Evolutionary conservation across 1,139 yeast genomes (phyloP).

Genomic region (Geotrichum restrictum): DNA sequence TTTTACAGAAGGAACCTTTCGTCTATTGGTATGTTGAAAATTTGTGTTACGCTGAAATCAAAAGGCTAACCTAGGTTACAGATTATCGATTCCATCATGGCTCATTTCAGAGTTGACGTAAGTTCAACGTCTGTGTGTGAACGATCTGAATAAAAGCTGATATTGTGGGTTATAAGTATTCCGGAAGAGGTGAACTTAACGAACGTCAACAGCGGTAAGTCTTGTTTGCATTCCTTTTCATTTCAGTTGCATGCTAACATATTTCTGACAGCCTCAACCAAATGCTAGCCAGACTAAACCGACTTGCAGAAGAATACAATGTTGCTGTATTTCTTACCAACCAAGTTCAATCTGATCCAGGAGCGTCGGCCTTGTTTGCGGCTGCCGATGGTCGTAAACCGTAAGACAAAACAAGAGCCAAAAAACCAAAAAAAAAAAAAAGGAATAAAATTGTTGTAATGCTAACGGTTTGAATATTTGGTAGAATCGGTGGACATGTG

Average conservation of each 20-base stretch:
- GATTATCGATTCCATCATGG: conserved; percentile 58
- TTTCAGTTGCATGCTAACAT: neutral
- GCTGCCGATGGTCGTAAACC: conserved; percentile 64
- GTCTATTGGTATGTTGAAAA: conserved; percentile 37
- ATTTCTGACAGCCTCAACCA: conserved; percentile 44
- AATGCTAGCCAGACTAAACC: conserved; percentile 50
- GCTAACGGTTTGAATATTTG: neutral
- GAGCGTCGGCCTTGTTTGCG: conserved; percentile 61
- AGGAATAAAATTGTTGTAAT: no score
- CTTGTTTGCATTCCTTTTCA: neutral
- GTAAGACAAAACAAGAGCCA: no score
- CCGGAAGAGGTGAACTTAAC: conserved; percentile 58
- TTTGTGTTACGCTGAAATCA: conserved; percentile 1
- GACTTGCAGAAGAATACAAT: conserved; percentile 58
- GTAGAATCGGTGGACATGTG: conserved; percentile 56
- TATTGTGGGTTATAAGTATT: no score
- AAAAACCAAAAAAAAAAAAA: no score
- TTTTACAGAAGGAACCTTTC: conserved; percentile 49
- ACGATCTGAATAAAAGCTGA: no score
- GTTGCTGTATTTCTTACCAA: conserved; percentile 58
- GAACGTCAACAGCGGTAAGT: conserved; percentile 53
- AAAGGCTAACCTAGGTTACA: no score
- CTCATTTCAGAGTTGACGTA: conserved; percentile 56
- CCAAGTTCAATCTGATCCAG: conserved; percentile 67
- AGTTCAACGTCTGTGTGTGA: no score